Conservation (phyloP, 208 protist species). For the Leishmania martiniquensis region DNA sequence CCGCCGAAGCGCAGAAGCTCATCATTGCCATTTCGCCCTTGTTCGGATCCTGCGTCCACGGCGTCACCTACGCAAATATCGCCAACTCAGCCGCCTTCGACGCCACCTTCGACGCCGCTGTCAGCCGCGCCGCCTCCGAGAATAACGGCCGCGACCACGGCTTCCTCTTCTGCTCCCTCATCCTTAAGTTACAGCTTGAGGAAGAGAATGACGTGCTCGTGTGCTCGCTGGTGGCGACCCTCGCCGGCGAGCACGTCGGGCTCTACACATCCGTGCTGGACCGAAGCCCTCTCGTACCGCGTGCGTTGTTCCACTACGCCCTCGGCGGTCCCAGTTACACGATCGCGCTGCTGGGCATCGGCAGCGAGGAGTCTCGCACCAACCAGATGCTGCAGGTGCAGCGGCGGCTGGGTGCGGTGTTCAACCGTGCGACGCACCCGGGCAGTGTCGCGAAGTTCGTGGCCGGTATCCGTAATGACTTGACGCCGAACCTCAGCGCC, state of each 20-base stretch:
- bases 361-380: conserved; percentile 56
- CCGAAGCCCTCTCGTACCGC: conserved; percentile 63
- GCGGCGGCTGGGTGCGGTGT: conserved; percentile 61
- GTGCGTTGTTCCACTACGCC: conserved; percentile 81
- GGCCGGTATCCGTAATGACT: conserved; percentile 62
- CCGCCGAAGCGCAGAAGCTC: conserved; percentile 54
- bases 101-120: conserved; percentile 47
- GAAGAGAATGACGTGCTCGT: conserved; percentile 73
- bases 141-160: conserved; percentile 57
- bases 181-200: conserved; percentile 65
- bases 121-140: conserved; percentile 30
- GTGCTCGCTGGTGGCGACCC: conserved; percentile 67
- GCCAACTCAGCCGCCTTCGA: conserved; percentile 42
- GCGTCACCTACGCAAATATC: conserved; percentile 51
- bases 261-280: conserved; percentile 75
- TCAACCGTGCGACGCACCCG: conserved; percentile 67
- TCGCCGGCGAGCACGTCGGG: conserved; percentile 73
- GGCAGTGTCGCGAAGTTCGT: conserved; percentile 82
- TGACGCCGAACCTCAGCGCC: conserved; percentile 58
- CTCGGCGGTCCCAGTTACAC: conserved; percentile 86
- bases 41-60: conserved; percentile 80
- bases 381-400: conserved; percentile 79
- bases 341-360: conserved; percentile 72
- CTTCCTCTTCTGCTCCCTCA: conserved; percentile 67
- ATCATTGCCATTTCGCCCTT: conserved; percentile 83